Conservation (phyloP, 352 stramenopile species). For the Globisporangium irregulare region DNA sequence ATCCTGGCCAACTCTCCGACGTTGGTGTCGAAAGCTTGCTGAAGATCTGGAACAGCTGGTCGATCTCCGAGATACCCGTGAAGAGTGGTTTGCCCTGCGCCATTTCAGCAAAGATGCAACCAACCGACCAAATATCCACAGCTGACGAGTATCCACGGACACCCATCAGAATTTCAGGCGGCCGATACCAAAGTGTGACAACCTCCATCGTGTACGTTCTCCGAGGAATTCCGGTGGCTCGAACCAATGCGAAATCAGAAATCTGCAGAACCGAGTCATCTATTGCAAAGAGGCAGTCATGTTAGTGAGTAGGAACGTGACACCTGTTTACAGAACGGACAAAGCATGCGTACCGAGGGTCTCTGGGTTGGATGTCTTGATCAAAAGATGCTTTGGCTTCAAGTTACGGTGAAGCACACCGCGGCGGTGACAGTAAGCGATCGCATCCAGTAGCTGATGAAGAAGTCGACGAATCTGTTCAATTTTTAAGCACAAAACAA, state of each 20-base stretch:
- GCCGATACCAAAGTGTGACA: conserved; percentile 90
- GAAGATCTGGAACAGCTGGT: conserved; percentile 87
- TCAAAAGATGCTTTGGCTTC: conserved; percentile 89
- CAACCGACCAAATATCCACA: conserved; percentile 93
- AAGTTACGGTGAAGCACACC: conserved; percentile 89
- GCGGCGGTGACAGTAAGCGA: conserved; percentile 86
- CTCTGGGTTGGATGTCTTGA: conserved; percentile 64
- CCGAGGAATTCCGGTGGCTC: conserved; percentile 81
- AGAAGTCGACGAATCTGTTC: conserved; percentile 70
- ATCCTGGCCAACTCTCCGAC: conserved; percentile 95
- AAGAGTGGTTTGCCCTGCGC: conserved; percentile 85
- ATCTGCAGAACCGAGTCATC: conserved; percentile 75
- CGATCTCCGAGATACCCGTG: conserved; percentile 74
- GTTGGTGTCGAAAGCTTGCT: conserved; percentile 96
- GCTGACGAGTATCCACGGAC: conserved; percentile 79
- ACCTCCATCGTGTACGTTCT: conserved; percentile 91
- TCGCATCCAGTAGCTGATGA: conserved; percentile 84
- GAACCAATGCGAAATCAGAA: conserved; percentile 88
- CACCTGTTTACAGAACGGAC: neutral
- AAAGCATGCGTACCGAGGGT: conserved; percentile 43
- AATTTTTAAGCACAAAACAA: neutral
- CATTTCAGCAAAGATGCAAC: conserved; percentile 98
- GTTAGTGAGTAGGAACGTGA: neutral
- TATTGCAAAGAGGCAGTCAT: conserved; percentile 13
- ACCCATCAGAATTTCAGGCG: conserved; percentile 89